phyloP scores from a whole-genome alignment of 495 filamentous ascomycete genomes.

The Jackrogersella minutella region DNA sequence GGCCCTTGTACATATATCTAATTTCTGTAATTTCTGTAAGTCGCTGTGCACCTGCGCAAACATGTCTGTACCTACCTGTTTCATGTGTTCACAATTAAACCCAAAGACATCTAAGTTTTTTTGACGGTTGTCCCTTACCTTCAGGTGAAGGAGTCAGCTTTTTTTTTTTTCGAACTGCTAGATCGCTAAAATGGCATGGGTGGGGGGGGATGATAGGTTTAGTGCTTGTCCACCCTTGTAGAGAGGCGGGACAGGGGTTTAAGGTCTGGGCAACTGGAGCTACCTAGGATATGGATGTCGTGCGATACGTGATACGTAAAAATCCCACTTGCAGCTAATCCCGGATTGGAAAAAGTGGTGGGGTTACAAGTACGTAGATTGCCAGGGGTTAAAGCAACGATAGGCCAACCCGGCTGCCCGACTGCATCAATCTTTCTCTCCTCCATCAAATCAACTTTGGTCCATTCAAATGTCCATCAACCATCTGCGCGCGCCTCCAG shows the following conservation, averaged over 20 bases:
- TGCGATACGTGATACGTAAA: slow-evolving; percentile 42
- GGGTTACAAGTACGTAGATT: slow-evolving; percentile 21
- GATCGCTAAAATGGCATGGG: slow-evolving; percentile 11
- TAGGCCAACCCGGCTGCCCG: slow-evolving; percentile 5
- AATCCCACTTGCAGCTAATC: slow-evolving; percentile 37
- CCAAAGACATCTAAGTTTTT: background rate
- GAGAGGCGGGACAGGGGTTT: slow-evolving; percentile 31
- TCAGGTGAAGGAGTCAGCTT: background rate
- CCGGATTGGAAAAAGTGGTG: slow-evolving; percentile 28
- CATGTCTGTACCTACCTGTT: too few species aligned
- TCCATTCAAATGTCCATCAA: background rate
- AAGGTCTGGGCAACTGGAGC: slow-evolving; percentile 34
- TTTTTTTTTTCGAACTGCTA: slow-evolving; percentile 2
- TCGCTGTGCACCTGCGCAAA: too few species aligned
- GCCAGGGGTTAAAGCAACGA: background rate
- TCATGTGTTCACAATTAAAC: too few species aligned
- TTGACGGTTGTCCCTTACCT: background rate
- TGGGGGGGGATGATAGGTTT: slow-evolving; percentile 14
- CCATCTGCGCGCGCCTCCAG: slow-evolving; percentile 15
- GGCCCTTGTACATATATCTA: too few species aligned
- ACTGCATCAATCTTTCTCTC: slow-evolving; percentile 4
- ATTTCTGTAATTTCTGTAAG: too few species aligned
- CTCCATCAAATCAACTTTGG: background rate
- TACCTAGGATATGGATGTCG: slow-evolving; percentile 21
- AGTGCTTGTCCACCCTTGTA: slow-evolving; percentile 19